Evolutionary conservation across 2,329 filamentous ascomycete genomes (phyloP), one percentile per base, ranked within the genome.

Genomic region (Verticillium alfalfae): DNA sequence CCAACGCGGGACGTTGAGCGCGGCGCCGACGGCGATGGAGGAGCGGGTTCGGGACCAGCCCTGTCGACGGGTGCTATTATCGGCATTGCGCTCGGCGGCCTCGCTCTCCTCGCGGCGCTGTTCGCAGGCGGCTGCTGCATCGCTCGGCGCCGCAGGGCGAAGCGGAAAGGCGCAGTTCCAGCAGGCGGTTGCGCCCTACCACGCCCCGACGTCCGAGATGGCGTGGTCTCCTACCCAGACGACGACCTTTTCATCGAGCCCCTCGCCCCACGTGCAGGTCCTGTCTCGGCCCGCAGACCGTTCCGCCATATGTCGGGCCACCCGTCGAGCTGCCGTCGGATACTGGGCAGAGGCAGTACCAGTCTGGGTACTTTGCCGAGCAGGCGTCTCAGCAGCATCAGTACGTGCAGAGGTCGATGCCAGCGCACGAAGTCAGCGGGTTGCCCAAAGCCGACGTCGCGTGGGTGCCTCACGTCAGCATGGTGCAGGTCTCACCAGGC

Each of bases 1-100:
- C 78, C 86, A 0, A 88, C 84, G 3, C 78, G 84, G 22, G 65
- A 71, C 7, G 67, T 81, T 62, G n/a, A 49, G n/a, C 45, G n/a
- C 12, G n/a, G 9, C 18, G 22, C 45, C 18, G 18, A 26, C 18
- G 45, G 22, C 45, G 18, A 12, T 31, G 10, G 18, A 49, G 6
- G 22, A 55, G 67, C 67, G 26, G 26, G 26, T 31, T 31, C 18
- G 49, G 6, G 57, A 37, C 61, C 34, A 22, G 59, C 61, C 10
- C 67, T 77, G 1, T 73, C 74, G 3, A 71, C 68, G 0, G 79
- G 78, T 10, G 78, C 76, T 12, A 79, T 82, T 56, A 73, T 69
- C 4, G 80, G 80, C 18, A 79, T 82, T 52, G 75, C 74, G 7
- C 68, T 80, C 13, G 79, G 75, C 9, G 71, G 73, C 31, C 72